Base-by-base conservation (phyloP, 2,329 filamentous ascomycete species). In the Canariomyces notabilis region DNA sequence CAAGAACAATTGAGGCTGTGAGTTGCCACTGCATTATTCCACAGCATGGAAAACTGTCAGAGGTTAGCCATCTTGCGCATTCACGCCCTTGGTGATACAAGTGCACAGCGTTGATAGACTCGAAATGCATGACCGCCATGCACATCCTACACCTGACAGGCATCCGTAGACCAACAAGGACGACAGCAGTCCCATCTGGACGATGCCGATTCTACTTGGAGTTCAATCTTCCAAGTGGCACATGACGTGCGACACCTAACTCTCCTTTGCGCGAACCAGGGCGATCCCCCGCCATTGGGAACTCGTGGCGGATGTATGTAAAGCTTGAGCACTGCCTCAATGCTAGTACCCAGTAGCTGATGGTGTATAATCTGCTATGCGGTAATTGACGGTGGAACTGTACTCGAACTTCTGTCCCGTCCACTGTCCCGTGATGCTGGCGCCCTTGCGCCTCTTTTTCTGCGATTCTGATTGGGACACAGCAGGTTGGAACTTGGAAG, bases 211-310 rank as follows among this genome's bases (percentile, higher is more conserved):
- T 20, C 15, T n/a, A 19, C 18, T 14, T 15, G 20, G 20, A 32
- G 21, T n/a, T n/a, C n/a, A n/a, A n/a, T n/a, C 33, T 19, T 44
- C 19, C 16, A 21, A 2, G 35, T 44, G n/a, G 14, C 16, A 15
- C 29, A 45, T 45, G 42, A 45, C 42, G 42, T 45, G 36, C 39
- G 16, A 7, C 7, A 12, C 29, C 5, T 8, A 21, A 15, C 21
- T 6, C 18, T 19, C 15, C 3, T 21, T 34, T 29, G 26, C 26
- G 4, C 8, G 26, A 21, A 36, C 21, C 12, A n/a, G 11, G 8
- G 20, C 14, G 5, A 14, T 7, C 16, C 40, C 18, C 21, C 14
- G 20, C 37, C 4, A 15, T 38, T 38, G 35, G 26, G 22, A n/a
- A 5, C 14, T 29, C 26, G 26, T 29, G 26, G 26, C 8, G 26